Evolutionary conservation across 2,329 filamentous ascomycete genomes (phyloP).

Genomic region (Rutstroemia sp.): DNA sequence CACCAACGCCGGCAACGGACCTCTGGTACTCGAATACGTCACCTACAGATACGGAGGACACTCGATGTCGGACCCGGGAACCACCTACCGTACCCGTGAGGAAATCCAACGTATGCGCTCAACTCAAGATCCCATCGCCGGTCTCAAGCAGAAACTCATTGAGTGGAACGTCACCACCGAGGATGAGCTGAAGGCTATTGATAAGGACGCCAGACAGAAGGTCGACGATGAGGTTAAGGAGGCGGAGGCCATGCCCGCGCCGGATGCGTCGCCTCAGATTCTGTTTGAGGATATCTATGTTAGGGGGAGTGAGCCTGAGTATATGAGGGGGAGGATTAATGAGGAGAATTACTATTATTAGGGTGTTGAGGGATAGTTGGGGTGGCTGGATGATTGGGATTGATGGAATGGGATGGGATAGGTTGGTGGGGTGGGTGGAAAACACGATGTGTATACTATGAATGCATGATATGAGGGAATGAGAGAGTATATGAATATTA

Average conservation of each 20-base stretch:
- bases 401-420: neutral
- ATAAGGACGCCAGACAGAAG: conserved; percentile 82
- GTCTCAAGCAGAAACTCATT: conserved; percentile 94
- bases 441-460: neutral
- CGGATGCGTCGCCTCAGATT: conserved; percentile 72
- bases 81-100: conserved; percentile 97
- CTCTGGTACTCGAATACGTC: conserved; percentile 95
- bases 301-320: conserved; percentile 76
- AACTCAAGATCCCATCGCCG: conserved; percentile 96
- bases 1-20: conserved; percentile 75
- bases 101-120: conserved; percentile 99
- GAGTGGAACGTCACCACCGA: conserved; percentile 90
- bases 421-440: neutral
- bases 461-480: neutral
- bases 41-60: conserved; percentile 99
- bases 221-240: conserved; percentile 86
- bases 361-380: neutral
- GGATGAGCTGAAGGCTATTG: conserved; percentile 91
- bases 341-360: conserved; percentile 79
- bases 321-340: conserved; percentile 76
- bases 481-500: too few relatives aligned
- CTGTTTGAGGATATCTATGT: conserved; percentile 97
- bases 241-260: conserved; percentile 80
- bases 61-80: conserved; percentile 99
- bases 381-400: neutral